Evolutionary conservation across 2,329 filamentous ascomycete species (phyloP), one percentile per base, ranked within the genome.

Genomic region (Lecanicillium sp.): DNA sequence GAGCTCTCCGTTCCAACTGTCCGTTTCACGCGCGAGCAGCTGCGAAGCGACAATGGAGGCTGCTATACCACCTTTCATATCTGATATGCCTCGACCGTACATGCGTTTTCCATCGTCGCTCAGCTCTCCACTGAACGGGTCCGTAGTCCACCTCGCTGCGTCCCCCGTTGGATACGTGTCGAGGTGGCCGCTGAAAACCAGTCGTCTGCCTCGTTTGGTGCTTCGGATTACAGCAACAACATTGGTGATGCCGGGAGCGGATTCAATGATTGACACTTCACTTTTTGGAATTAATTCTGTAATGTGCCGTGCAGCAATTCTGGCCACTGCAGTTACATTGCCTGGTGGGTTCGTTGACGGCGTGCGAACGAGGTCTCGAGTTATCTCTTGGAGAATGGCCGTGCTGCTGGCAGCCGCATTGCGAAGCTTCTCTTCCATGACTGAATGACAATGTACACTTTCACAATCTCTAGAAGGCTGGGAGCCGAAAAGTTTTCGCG

Each of bases 181-280:
- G 15, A 51, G 27, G 40, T 49, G 50, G 20, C 47, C 52, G 27
- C 45, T 46, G 27, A 54, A 54, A 12, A 54, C 48, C n/a, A 52
- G 44, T 9, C 44, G 40, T 26, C 45, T 44, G 12, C 50, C 52
- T n/a, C 20, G 32, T 17, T 21, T 32, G 10, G 38, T 42, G 17
- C 43, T 46, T 20, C 44, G 32, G 27, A 54, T 26, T 3, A 54
- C 23, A 9, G 44, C 48, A 3, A 52, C 50, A 5, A 50, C 38
- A 21, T 50, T 50, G 35, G 41, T 41, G 24, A 52, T 45, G 10
- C 45, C 48, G 12, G 50, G 44, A 2, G 30, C 48, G 11, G 48
- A 44, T 27, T 51, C 35, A 23, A 49, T 17, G 15, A 29, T 49
- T n/a, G 37, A 48, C 14, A 54, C 30, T 8, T 49, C 45, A 35